phyloP scores from a whole-genome alignment of 106 monocot species.

The Dendrobium catenatum region DNA sequence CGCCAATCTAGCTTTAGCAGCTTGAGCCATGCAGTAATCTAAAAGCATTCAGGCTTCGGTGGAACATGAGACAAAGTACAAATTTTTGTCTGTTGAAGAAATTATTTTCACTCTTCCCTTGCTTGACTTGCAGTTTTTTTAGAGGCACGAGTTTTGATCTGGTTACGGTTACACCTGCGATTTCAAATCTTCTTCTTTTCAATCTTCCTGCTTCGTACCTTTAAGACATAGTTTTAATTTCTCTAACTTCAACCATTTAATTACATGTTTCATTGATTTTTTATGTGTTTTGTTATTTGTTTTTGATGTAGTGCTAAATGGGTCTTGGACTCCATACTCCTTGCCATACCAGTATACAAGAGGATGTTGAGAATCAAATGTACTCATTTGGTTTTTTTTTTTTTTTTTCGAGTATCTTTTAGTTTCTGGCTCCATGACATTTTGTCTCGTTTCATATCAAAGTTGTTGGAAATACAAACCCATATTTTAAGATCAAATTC shows the following conservation, averaged over 20 bases:
- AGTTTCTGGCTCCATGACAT: neutral
- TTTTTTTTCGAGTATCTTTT: neutral
- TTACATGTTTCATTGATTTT: neutral
- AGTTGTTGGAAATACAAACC: no score
- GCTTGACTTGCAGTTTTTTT: neutral
- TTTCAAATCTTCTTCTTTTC: neutral
- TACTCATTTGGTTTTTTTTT: neutral
- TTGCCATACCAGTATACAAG: neutral
- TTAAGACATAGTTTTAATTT: neutral
- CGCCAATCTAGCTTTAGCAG: neutral
- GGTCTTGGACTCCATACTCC: neutral
- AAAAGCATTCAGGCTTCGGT: neutral
- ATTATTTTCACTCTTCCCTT: neutral
- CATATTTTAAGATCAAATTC: no score
- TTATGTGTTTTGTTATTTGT: neutral
- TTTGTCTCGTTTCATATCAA: no score
- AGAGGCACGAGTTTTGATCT: neutral
- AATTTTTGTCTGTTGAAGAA: neutral
- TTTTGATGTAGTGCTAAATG: constrained; percentile 5
- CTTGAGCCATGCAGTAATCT: neutral
- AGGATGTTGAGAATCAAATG: neutral
- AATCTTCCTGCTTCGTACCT: neutral
- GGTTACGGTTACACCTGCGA: neutral
- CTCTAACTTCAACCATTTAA: neutral
- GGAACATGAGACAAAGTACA: neutral